A percentile compares a stretch with the other conserved stretches of the same genome.
phyloP scores from a whole-genome alignment of 2,329 filamentous ascomycete genomes.

The Ophiocordyceps sinensis region DNA sequence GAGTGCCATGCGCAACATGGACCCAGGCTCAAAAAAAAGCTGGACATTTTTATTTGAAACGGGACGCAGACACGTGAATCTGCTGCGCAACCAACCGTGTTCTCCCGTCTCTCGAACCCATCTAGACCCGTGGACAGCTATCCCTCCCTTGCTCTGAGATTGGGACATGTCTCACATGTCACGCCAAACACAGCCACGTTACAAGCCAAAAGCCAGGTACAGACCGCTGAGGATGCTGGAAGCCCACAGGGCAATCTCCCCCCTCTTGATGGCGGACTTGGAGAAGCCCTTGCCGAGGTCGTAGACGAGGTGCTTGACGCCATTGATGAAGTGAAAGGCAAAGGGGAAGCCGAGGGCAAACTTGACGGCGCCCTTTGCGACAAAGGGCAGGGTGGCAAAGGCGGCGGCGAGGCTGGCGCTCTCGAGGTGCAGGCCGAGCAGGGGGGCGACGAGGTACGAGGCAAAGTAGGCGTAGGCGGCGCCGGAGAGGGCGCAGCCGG shows the following conservation, averaged over 20 bases:
- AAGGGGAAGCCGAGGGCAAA: constrained; percentile 44
- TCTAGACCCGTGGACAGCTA: no score
- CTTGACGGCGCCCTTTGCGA: constrained; percentile 43
- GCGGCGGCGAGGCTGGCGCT: constrained; percentile 43
- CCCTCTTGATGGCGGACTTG: constrained; percentile 29
- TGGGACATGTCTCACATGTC: no score
- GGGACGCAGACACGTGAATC: no score
- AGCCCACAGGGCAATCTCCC: constrained; percentile 33
- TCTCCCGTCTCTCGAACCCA: no score
- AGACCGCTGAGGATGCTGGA: constrained; percentile 26
- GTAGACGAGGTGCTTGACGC: constrained; percentile 38
- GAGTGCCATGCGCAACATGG: no score
- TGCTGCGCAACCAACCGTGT: no score
- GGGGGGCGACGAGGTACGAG: constrained; percentile 67
- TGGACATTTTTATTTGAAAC: no score
- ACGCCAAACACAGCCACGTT: constrained; percentile 5
- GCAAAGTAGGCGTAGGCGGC: constrained; percentile 66
- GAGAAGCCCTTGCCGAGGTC: constrained; percentile 37
- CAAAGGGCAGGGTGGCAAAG: constrained; percentile 43
- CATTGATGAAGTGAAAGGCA: constrained; percentile 41
- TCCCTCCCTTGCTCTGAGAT: no score
- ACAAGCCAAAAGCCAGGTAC: constrained; percentile 34
- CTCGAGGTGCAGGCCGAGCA: constrained; percentile 51
- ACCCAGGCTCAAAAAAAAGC: no score
- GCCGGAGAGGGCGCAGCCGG: constrained; percentile 59